Evolutionary conservation across 805 yeast genomes (phyloP).

Genomic region (Starmerella sirachaensis): DNA sequence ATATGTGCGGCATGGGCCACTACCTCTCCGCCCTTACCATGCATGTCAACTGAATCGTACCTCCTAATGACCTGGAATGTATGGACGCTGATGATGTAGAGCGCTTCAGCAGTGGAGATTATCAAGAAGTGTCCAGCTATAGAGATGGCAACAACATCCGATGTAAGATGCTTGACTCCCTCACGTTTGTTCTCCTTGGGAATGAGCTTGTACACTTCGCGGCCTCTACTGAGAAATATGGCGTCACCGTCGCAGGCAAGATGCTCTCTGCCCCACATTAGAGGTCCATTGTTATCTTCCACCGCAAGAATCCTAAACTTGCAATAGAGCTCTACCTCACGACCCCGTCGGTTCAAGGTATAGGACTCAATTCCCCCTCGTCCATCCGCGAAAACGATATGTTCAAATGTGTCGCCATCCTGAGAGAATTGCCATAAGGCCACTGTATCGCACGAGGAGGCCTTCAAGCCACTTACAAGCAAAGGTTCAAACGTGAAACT

Average conservation of each 20-base stretch:
- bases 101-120: no score
- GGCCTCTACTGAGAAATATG: not conserved
- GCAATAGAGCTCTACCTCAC: constrained; percentile 1
- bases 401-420: constrained; percentile 5
- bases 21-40: no score
- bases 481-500: constrained; percentile 5
- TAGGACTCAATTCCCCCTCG: constrained; percentile 10
- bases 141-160: not conserved
- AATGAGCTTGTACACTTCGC: not conserved
- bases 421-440: constrained; percentile 7
- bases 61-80: no score
- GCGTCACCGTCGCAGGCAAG: constrained; percentile 1
- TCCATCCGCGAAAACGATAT: constrained; percentile 8
- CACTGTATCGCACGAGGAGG: constrained; percentile 1
- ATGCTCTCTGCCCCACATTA: not conserved
- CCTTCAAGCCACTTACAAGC: constrained; percentile 3
- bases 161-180: not conserved
- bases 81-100: no score
- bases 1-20: no score
- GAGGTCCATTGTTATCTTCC: not conserved
- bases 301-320: constrained; percentile 7
- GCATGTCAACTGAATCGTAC: no score
- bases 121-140: not conserved
- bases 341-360: constrained; percentile 5
- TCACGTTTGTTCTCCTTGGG: constrained; percentile 2